Percentiles rank a stretch among this genome's conserved stretches.
These are phyloP conservation scores for Hortiboletus campestris DNA, from an alignment of 768 basidiomycete species.

Conservation along the genomic window DNA sequence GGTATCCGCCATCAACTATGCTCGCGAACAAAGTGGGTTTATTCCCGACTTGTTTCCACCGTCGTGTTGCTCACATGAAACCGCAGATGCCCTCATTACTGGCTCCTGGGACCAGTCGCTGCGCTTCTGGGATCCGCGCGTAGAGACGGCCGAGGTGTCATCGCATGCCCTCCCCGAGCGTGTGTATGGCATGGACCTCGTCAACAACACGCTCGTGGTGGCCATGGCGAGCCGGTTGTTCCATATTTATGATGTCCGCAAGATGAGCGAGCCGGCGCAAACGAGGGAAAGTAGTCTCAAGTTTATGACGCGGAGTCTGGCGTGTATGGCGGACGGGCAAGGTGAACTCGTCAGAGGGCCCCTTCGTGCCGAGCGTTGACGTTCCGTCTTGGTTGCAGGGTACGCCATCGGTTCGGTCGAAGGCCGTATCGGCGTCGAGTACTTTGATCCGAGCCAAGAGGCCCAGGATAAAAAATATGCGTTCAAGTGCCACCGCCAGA, in stretches of 20 bases:
- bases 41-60: background rate
- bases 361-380: background rate
- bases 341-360: slow-evolving; percentile 44
- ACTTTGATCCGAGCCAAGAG: slow-evolving; percentile 79
- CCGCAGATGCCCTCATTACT: slow-evolving; percentile 68
- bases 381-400: slow-evolving; percentile 43
- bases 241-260: slow-evolving; percentile 83
- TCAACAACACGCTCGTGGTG: slow-evolving; percentile 79
- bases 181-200: slow-evolving; percentile 80
- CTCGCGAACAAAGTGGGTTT: slow-evolving; percentile 58
- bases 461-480: slow-evolving; percentile 79
- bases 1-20: slow-evolving; percentile 74
- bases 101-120: slow-evolving; percentile 93
- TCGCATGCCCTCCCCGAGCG: slow-evolving; percentile 74
- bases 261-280: slow-evolving; percentile 72
- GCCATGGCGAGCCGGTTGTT: slow-evolving; percentile 91
- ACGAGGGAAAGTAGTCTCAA: slow-evolving; percentile 91
- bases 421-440: slow-evolving; percentile 95
- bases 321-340: slow-evolving; percentile 90
- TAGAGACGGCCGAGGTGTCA: slow-evolving; percentile 52
- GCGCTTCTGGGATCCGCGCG: slow-evolving; percentile 83
- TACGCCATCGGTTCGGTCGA: slow-evolving; percentile 94
- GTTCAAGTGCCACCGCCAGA: slow-evolving; percentile 94
- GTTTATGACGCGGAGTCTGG: slow-evolving; percentile 89
- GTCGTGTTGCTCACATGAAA: background rate